Percentiles rank a stretch among this genome's conserved stretches.
phyloP scores from a whole-genome alignment of 1,139 yeast genomes.

The Diutina neorugosa region DNA sequence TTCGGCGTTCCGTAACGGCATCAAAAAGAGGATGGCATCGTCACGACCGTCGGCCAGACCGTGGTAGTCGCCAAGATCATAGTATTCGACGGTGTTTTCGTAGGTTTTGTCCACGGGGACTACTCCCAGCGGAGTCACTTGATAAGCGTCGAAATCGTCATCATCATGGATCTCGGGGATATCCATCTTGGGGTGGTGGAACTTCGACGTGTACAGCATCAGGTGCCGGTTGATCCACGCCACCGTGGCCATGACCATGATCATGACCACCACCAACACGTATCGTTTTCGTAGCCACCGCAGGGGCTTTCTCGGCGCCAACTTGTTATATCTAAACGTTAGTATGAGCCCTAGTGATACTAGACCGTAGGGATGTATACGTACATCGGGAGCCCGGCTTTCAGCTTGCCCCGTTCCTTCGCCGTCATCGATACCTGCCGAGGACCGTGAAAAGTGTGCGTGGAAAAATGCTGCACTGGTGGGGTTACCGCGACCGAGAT shows the following conservation, averaged over 20 bases:
- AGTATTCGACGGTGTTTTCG: constrained; percentile 36
- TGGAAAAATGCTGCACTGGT: neutral
- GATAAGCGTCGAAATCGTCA: constrained; percentile 17
- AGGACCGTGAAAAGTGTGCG: neutral
- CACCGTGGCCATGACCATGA: neutral
- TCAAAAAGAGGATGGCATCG: constrained; percentile 40
- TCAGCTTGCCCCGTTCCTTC: constrained; percentile 2
- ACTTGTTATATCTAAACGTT: neutral
- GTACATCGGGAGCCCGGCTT: constrained; percentile 3
- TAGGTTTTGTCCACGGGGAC: constrained; percentile 13
- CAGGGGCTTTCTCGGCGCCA: neutral
- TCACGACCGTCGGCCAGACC: constrained; percentile 19
- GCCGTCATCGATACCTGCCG: neutral
- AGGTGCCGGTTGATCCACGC: neutral
- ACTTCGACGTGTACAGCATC: neutral
- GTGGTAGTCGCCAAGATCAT: constrained; percentile 46
- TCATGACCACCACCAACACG: neutral
- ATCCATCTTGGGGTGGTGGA: neutral
- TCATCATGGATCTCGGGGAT: constrained; percentile 5
- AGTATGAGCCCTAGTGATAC: too few relatives aligned
- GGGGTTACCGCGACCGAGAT: neutral
- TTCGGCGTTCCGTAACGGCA: constrained; percentile 79
- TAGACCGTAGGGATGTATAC: too few relatives aligned
- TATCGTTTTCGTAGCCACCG: constrained; percentile 3
- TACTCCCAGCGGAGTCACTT: constrained; percentile 29